These are phyloP conservation scores for Rossbeevera mucosa DNA, from an alignment of 768 basidiomycete species.

Conservation along the genomic window DNA sequence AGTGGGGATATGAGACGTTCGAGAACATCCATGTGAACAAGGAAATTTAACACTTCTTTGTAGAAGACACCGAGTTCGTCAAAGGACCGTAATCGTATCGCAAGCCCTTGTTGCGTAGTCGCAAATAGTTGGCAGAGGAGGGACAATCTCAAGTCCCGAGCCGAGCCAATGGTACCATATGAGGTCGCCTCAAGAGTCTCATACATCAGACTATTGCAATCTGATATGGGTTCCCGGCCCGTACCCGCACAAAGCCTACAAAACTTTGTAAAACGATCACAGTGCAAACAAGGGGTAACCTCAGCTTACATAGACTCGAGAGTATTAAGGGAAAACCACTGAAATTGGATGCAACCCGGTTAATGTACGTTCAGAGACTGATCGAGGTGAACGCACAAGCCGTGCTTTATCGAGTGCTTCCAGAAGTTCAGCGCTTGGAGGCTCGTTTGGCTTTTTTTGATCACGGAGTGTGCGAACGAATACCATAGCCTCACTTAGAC, in stretches of 20 bases:
- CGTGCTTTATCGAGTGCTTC: conserved; percentile 37
- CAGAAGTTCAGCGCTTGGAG: conserved; percentile 25
- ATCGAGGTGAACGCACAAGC: conserved; percentile 28
- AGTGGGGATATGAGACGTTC: conserved; percentile 36
- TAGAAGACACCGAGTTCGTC: conserved; percentile 32
- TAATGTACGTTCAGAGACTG: conserved; percentile 9
- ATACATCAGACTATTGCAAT: conserved; percentile 27
- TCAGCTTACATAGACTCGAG: conserved; percentile 37
- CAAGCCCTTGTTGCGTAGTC: conserved; percentile 29
- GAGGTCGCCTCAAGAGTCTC: conserved; percentile 29
- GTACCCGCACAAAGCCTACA: conserved; percentile 41
- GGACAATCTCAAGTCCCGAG: conserved; percentile 36
- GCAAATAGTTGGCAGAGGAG: conserved; percentile 35
- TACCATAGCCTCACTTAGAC: conserved; percentile 35
- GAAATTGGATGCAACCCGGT: conserved; percentile 11
- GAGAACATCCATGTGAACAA: conserved; percentile 33
- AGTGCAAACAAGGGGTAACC: background rate
- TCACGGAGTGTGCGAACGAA: conserved; percentile 29
- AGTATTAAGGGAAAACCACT: conserved; percentile 40
- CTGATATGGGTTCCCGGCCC: conserved; percentile 38
- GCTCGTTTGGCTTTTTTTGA: conserved; percentile 26
- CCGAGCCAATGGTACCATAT: conserved; percentile 16
- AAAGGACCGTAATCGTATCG: conserved; percentile 26
- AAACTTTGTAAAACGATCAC: conserved; percentile 1
- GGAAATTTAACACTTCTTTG: conserved; percentile 30